phyloP scores from a whole-genome alignment of 2,329 filamentous ascomycete species.

The Talaromyces sp. region DNA sequence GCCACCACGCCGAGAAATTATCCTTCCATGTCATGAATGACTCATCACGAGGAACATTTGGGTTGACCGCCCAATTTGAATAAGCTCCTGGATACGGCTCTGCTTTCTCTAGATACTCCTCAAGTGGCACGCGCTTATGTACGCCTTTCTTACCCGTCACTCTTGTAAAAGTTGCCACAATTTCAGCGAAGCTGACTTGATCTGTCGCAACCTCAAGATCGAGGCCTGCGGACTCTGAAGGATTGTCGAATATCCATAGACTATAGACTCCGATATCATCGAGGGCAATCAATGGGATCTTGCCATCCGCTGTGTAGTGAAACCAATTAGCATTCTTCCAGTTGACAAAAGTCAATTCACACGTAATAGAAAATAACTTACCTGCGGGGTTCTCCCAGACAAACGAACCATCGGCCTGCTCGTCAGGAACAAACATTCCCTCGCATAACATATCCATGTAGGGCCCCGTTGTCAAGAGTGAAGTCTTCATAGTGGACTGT shows the following conservation, averaged over 20 bases:
- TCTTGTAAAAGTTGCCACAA: constrained; percentile 4
- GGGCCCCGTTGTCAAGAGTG: constrained; percentile 44
- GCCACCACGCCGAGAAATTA: constrained; percentile 18
- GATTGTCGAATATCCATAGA: constrained; percentile 23
- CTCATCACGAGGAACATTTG: constrained; percentile 10
- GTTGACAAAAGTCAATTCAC: not conserved
- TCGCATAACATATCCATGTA: constrained; percentile 45
- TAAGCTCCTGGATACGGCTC: constrained; percentile 14
- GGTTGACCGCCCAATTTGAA: constrained; percentile 8
- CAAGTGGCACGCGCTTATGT: constrained; percentile 9
- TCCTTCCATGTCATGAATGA: constrained; percentile 16
- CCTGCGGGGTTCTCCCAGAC: constrained; percentile 19
- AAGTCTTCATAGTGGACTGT: constrained; percentile 18
- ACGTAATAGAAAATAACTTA: not conserved
- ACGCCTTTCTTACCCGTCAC: constrained; percentile 14
- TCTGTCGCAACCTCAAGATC: constrained; percentile 22
- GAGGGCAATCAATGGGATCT: constrained; percentile 21
- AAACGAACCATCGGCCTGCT: constrained; percentile 20
- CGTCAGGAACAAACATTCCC: constrained; percentile 19
- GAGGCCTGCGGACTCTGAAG: constrained; percentile 17
- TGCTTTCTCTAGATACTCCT: constrained; percentile 11
- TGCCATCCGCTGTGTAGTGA: constrained; percentile 6
- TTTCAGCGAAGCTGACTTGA: constrained; percentile 16
- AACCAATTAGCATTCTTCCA: not conserved
- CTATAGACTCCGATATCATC: constrained; percentile 22